A percentile compares a stretch with the other conserved stretches of the same genome.
phyloP scores from a whole-genome alignment of 441 rosid species.

The Mallotus japonicus region DNA sequence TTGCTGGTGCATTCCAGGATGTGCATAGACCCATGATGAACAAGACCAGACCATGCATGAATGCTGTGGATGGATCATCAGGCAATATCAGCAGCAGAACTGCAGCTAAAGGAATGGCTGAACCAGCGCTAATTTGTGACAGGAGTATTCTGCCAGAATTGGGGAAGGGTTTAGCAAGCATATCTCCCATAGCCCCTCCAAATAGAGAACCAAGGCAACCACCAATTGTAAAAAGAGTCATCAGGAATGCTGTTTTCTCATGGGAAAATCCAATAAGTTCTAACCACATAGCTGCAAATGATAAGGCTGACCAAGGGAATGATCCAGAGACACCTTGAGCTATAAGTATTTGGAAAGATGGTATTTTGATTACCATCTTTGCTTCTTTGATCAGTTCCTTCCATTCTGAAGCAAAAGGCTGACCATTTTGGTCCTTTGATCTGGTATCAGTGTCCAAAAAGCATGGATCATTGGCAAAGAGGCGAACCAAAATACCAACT shows the following conservation, averaged over 20 bases:
- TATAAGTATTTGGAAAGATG: conserved; percentile 69
- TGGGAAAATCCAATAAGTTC: conserved; percentile 83
- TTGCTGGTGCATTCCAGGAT: conserved; percentile 79
- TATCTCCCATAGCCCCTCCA: conserved; percentile 75
- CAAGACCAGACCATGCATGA: conserved; percentile 52
- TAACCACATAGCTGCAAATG: conserved; percentile 74
- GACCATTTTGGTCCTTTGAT: conserved; percentile 10
- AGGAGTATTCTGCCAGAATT: conserved; percentile 69
- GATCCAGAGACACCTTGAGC: conserved; percentile 84
- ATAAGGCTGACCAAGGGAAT: conserved; percentile 68
- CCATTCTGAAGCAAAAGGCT: conserved; percentile 44
- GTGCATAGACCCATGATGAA: conserved; percentile 58
- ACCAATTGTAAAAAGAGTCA: conserved; percentile 45
- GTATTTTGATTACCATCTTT: conserved; percentile 56
- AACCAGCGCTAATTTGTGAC: conserved; percentile 69
- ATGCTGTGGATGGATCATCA: conserved; percentile 56
- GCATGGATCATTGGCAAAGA: conserved; percentile 62
- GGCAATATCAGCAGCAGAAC: conserved; percentile 60
- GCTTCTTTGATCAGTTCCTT: conserved; percentile 53
- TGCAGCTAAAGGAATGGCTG: conserved; percentile 71
- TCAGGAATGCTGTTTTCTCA: conserved; percentile 49
- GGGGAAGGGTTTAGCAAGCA: conserved; percentile 48
- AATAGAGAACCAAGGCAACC: conserved; percentile 54
- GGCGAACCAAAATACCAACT: conserved; percentile 50
- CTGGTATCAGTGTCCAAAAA: conserved; percentile 23